Base-by-base conservation (phyloP, 371 early-diverging fungal genomes). In the Actinomortierella wolfii region DNA sequence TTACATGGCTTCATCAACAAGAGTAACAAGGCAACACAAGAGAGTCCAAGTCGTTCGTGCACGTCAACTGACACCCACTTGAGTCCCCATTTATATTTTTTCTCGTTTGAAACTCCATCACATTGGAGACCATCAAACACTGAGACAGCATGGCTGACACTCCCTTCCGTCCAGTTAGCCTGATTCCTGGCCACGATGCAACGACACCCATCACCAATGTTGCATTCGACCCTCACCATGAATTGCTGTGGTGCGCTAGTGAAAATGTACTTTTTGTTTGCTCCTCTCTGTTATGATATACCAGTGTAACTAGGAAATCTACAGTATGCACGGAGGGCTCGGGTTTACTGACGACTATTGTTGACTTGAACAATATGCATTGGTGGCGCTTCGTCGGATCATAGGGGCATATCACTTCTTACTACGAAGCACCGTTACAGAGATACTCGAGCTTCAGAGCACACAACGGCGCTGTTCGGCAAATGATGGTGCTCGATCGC, bases 241-340 rank as follows among this genome's bases (percentile, higher is more conserved):
- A 91, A 51, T 77, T 93, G 15, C 59, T 93, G 56, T 93, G 92
- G 92, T 76, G 81, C 17, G 93, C 92, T 54, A 86, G 88, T 63
- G 92, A 90, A 53, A 78, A 82, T 51, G 93, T 91, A 84, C 79
- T 52, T 39, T 49, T 23, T 51, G 44, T 20, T 56, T 15, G 39
- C 3, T 58, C 17, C 41, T 50, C 50, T 53, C 48, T 55, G 29
- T 41, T 23, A 20, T n/a, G n/a, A n/a, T n/a, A n/a, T n/a, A n/a
- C n/a, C n/a, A n/a, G n/a, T n/a, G n/a, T n/a, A n/a, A n/a, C n/a
- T n/a, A n/a, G n/a, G n/a, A n/a, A n/a, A n/a, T n/a, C n/a, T n/a
- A n/a, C n/a, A n/a, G n/a, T n/a, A n/a, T n/a, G n/a, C n/a, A n/a
- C n/a, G n/a, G n/a, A n/a, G n/a, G n/a, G n/a, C n/a, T n/a, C n/a